Percentiles rank a stretch among this genome's conserved stretches.
Conservation (phyloP, 1,139 yeast species). For the Suhomyces bribrorum region DNA sequence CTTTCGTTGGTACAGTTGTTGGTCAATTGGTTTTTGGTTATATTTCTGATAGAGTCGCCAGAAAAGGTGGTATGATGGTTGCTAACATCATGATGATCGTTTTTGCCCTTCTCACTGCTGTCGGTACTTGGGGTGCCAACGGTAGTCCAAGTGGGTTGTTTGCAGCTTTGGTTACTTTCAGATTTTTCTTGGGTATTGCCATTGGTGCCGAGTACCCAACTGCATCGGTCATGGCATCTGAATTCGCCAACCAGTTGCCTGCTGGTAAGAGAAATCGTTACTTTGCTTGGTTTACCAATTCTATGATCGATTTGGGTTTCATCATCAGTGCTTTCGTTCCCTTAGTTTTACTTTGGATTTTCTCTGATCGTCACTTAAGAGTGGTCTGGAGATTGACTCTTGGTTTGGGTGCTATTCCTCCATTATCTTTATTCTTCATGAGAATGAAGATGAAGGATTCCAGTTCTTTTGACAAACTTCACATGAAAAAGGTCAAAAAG, state of each 20-base stretch:
- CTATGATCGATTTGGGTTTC: conserved; percentile 86
- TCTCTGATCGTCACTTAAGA: conserved; percentile 64
- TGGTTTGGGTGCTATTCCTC: conserved; percentile 92
- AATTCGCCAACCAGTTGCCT: conserved; percentile 78
- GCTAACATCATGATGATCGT: conserved; percentile 47
- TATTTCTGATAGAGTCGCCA: conserved; percentile 46
- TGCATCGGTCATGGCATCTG: conserved; percentile 92
- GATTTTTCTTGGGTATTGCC: conserved; percentile 86
- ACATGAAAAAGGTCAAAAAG: conserved; percentile 58
- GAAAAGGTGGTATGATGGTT: conserved; percentile 49
- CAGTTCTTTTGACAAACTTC: conserved; percentile 65
- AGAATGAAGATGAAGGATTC: conserved; percentile 78
- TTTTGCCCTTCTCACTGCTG: conserved; percentile 72
- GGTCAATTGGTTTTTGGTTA: conserved; percentile 51
- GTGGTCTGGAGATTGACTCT: conserved; percentile 92
- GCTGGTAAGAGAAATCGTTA: conserved; percentile 84
- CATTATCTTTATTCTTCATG: conserved; percentile 70
- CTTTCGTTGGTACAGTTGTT: conserved; percentile 50
- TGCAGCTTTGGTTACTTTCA: conserved; percentile 77
- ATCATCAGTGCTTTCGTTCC: conserved; percentile 86
- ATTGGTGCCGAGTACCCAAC: conserved; percentile 92
- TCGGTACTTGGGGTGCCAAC: conserved; percentile 68
- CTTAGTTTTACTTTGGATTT: conserved; percentile 82
- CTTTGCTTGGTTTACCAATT: conserved; percentile 85
- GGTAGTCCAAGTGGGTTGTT: conserved; percentile 63